Base-by-base conservation (phyloP, 495 filamentous ascomycete species). In the Corynascus novoguineensis region DNA sequence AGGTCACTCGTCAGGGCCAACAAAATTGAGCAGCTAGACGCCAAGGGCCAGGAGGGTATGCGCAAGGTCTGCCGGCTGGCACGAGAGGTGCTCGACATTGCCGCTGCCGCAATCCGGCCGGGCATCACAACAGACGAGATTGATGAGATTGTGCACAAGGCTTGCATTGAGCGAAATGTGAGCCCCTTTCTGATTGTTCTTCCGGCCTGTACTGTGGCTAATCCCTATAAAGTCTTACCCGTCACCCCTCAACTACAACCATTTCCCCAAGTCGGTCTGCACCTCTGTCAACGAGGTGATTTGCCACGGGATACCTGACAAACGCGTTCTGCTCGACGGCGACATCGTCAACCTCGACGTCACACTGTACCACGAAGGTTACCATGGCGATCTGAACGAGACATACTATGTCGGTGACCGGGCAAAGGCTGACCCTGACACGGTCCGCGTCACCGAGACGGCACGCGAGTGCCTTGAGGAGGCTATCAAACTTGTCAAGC, bases 231-330 rank as follows among this genome's bases (percentile, higher is more conserved):
- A 97, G 93, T 88, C 91, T 12, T 99, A 99, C 64, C 93, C 93
- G 0, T 99, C 93, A 0, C 90, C 92, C 2, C 74, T 99, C 9
- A 99, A 99, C 76, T 99, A 99, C 71, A 84, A 85, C 77, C 78
- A 90, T 69, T 99, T 97, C 76, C 93, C 93, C 54, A 99, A 99
- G 77, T 99, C 93, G 1, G 85, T 97, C 44, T 99, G 93, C 72
- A 97, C 91, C 1, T 96, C 91, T 2, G 67, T 87, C 57, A 99
- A 99, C 76, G 93, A 99, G 73, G 86, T 95, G 55, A 97, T 99
- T 66, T 95, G 90, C 73, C 90, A 95, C 76, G 90, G 90, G 51
- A 95, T 95, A 53, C 90, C 90, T 17, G 90, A 95, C 57, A 80
- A 88, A 60, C 80, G 90, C 22, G 77, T 86, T 9, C 75, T 95